These are phyloP conservation scores for Polytrichum formosum DNA, from an alignment of 225 moss, liverwort and hornwort genomes.

Conservation along the genomic window DNA sequence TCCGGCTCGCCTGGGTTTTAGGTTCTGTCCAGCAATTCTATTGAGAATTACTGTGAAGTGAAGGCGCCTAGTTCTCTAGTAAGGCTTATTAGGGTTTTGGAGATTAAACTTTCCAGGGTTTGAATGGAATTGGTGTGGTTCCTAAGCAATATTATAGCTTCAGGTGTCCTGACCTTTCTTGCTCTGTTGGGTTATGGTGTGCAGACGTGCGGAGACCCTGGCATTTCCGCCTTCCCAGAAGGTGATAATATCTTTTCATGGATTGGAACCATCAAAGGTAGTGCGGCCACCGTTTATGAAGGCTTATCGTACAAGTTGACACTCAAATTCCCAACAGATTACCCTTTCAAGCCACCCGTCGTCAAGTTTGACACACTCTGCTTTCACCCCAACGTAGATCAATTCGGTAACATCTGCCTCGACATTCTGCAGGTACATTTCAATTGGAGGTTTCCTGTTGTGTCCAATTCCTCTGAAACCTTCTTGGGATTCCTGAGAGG, in stretches of 20 bases:
- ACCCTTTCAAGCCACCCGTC: conserved; percentile 90
- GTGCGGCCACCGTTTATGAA: conserved; percentile 77
- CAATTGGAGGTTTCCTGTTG: too few relatives aligned
- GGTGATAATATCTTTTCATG: conserved; percentile 95
- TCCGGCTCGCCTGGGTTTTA: too few relatives aligned
- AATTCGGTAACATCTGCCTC: conserved; percentile 93
- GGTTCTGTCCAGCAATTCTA: too few relatives aligned
- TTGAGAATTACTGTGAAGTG: too few relatives aligned
- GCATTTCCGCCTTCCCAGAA: conserved; percentile 95
- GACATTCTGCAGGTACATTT: conserved; percentile 85
- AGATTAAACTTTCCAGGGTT: too few relatives aligned
- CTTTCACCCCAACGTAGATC: conserved; percentile 98
- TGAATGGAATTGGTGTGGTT: too few relatives aligned
- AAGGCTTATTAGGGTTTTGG: too few relatives aligned
- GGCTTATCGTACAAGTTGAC: conserved; percentile 78
- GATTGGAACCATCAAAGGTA: conserved; percentile 96
- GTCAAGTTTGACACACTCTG: conserved; percentile 91
- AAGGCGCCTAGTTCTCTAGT: too few relatives aligned
- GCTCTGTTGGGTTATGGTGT: background rate
- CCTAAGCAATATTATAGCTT: background rate
- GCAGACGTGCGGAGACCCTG: conserved; percentile 94
- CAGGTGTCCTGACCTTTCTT: background rate
- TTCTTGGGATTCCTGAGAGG: too few relatives aligned
- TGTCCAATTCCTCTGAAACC: too few relatives aligned
- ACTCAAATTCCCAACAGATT: conserved; percentile 87